Evolutionary conservation across 169 alveolate genomes (phyloP).

Genomic region (Plasmodium coatneyi): DNA sequence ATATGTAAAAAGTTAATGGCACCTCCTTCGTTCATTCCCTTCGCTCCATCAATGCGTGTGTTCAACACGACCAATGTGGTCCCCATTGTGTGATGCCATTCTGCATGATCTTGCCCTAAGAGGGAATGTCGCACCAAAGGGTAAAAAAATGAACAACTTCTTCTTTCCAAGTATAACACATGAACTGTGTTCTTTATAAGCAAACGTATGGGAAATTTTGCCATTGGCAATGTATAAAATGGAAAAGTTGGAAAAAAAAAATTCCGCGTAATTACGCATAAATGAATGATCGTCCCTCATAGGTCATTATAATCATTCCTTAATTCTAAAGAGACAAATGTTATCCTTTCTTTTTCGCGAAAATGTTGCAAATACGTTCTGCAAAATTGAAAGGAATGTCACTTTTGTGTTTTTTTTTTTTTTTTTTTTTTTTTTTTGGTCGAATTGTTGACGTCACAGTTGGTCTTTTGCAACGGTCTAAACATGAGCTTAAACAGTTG

Average conservation of each 20-base stretch:
- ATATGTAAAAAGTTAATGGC: not conserved
- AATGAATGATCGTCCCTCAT: not conserved
- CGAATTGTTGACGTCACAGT: not conserved
- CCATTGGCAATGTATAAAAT: not conserved
- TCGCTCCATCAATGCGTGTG: not conserved
- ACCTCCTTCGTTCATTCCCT: not conserved
- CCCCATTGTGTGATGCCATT: not conserved
- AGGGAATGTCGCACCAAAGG: not conserved
- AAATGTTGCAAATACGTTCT: not conserved
- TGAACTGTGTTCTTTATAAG: not conserved
- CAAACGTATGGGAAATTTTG: not conserved
- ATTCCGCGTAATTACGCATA: not conserved
- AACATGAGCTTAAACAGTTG: slow-evolving; percentile 1
- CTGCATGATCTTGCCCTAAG: not conserved
- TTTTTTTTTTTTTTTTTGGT: not conserved
- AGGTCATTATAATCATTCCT: not conserved
- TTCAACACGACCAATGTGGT: not conserved
- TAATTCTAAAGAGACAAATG: not conserved
- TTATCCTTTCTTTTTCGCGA: not conserved
- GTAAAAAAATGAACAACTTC: not conserved
- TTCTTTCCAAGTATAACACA: not conserved
- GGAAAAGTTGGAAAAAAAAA: not conserved
- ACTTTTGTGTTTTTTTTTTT: not conserved
- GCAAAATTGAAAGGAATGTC: not conserved
- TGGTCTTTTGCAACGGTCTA: not conserved